Evolutionary conservation across 176 grass and related monocot genomes (phyloP).

Genomic region (Oryza meridionalis): DNA sequence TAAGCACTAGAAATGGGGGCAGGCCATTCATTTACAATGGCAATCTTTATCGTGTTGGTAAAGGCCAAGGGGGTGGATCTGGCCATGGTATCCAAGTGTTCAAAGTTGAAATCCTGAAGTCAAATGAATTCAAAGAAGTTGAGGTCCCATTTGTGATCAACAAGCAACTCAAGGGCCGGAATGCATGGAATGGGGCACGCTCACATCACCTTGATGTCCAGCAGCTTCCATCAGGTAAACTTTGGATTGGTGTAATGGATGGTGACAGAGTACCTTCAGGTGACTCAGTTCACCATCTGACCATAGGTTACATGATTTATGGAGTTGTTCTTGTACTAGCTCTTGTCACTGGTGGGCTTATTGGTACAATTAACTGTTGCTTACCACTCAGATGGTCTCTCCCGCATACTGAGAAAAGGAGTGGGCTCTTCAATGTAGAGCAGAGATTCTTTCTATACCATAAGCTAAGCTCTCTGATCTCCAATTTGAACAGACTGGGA

Average conservation of each 20-base stretch:
- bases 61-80: constrained; percentile 52
- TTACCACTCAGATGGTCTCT: constrained; percentile 59
- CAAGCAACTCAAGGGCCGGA: constrained; percentile 55
- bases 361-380: constrained; percentile 65
- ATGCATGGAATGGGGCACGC: constrained; percentile 83
- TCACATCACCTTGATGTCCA: constrained; percentile 92
- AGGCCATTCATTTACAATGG: constrained; percentile 75
- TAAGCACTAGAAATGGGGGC: constrained; percentile 78
- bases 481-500: constrained; percentile 48
- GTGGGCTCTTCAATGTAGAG: constrained; percentile 32
- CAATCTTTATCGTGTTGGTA: constrained; percentile 69
- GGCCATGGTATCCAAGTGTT: constrained; percentile 55
- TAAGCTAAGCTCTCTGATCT: constrained; percentile 52
- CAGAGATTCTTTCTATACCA: constrained; percentile 42
- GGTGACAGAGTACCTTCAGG: constrained; percentile 72
- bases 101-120: constrained; percentile 69
- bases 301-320: constrained; percentile 65
- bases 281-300: constrained; percentile 47
- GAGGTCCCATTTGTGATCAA: constrained; percentile 65
- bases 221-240: constrained; percentile 56
- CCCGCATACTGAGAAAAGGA: constrained; percentile 62
- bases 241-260: constrained; percentile 90
- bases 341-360: constrained; percentile 58
- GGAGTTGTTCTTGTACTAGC: constrained; percentile 51
- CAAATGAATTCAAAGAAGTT: constrained; percentile 69